Evolutionary conservation across 805 yeast species (phyloP), one percentile per base, ranked within the genome.

Genomic region (Zygoascus flipseniorum): DNA sequence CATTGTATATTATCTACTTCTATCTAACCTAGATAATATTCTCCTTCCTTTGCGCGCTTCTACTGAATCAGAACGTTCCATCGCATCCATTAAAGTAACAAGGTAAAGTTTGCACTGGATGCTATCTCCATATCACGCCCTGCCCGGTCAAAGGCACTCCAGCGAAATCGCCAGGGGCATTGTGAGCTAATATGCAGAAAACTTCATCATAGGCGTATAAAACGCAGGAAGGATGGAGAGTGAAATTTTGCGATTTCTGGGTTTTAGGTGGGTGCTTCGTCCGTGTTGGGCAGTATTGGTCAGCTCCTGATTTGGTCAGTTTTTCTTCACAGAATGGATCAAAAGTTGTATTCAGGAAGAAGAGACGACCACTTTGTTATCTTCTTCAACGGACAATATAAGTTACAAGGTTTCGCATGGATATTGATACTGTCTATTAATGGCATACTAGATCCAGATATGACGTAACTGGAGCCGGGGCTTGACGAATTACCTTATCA

Each of bases 121-220:
- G 62, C 66, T 58, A 42, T 63, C 66, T 54, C 57, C 66, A 63
- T 47, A 31, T 48, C 49, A 50, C 59, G 53, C 66, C 65, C 64
- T 46, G 55, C 59, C 62, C 66, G 66, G 66, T 63, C 66, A 63
- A 54, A 61, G 58, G 57, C 58, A 44, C 47, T 54, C 63, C 52
- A 46, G 54, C 31, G 31, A 57, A 43, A 45, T 43, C 39, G 37
- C 52, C 45, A 57, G 61, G 63, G 65, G 59, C 53, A 48, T 46
- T 32, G 51, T 59, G 56, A 52, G 63, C 50, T 51, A 54, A 47
- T 53, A 60, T 65, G 65, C 66, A 54, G 55, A 60, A 54, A 42
- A 48, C 56, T 60, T 63, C 66, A 63, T 63, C 66, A 63, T 63
- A 54, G 54, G 58, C 63, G 62, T 62, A 51, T 56, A 63, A 63